phyloP scores from a whole-genome alignment of 257 asterid species.

The Craterostigma plantagineum region DNA sequence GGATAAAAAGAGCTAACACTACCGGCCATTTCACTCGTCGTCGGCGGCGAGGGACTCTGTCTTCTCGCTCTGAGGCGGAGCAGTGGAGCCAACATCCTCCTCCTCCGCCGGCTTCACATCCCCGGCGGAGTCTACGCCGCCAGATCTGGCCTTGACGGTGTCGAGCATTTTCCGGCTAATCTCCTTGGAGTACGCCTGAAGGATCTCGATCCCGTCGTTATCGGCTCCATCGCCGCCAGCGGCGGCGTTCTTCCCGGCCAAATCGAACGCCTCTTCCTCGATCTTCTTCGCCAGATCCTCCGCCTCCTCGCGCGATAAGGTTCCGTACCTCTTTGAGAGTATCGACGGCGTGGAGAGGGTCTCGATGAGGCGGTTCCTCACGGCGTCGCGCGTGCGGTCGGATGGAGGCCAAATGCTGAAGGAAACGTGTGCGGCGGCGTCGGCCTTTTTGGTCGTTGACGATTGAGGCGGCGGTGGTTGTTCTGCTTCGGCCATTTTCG shows the following conservation, averaged over 20 bases:
- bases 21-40: conserved; percentile 3
- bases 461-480: conserved; percentile 2
- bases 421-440: conserved; percentile 8
- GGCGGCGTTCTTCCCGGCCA: conserved; percentile 17
- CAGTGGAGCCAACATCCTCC: conserved; percentile 20
- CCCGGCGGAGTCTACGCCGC: neutral
- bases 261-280: conserved; percentile 38
- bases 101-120: conserved; percentile 8
- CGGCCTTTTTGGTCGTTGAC: conserved; percentile 3
- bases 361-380: conserved; percentile 36
- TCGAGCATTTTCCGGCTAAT: conserved; percentile 55
- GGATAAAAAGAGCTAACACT: neutral
- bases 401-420: conserved; percentile 72
- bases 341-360: conserved; percentile 47
- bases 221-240: conserved; percentile 15
- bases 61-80: conserved; percentile 20
- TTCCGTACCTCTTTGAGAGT: conserved; percentile 54
- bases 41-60: conserved; percentile 18
- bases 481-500: conserved; percentile 12
- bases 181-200: conserved; percentile 56
- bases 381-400: conserved; percentile 56
- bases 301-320: conserved; percentile 38
- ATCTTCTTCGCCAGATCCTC: conserved; percentile 22
- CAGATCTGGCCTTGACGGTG: conserved; percentile 43
- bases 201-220: conserved; percentile 30